Evolutionary conservation across 768 basidiomycete species (phyloP), one percentile per base, ranked within the genome.

Genomic region (Lactifluus subvellereus): DNA sequence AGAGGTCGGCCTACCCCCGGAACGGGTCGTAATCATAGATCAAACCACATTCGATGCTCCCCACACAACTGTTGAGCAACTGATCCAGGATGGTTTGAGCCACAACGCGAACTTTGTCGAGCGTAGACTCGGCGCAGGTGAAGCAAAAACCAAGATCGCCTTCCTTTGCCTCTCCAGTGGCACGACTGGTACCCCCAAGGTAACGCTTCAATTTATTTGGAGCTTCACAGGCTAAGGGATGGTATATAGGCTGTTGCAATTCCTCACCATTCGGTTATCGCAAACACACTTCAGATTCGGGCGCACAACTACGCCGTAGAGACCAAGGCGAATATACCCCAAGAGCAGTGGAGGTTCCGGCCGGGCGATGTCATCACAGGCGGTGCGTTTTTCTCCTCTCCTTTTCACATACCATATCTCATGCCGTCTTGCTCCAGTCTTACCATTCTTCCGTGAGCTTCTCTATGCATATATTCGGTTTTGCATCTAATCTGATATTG

Each of bases 151-250:
- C 14, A 80, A 82, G 52, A 65, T 89, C 16, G 88, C 88, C 4
- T 84, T 89, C 68, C 74, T 89, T 57, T 82, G 80, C 59, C 87
- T 89, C 67, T 89, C 88, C 2, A 88, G 87, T 63, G 88, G 88
- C 13, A 89, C 88, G 14, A 89, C 88, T 20, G 87, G 87, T 71
- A 74, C 73, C 68, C 76, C 72, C 35, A 71, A 73, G 62, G 72
- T 72, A 43, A 32, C 22, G 5, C 38, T 11, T 42, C 38, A 40
- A 38, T 52, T 35, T 60, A 27, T 32, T 42, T 54, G 30, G 77
- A 76, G 77, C 18, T 11, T 30, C 42, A 55, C 75, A 73, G 66
- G 76, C 79, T 55, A 30, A 51, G 16, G 40, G 8, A 33, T 4
- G n/a, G 33, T 50, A 9, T 22, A 7, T 33, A 86, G 85, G 88